Evolutionary conservation across 805 yeast species (phyloP).

Genomic region (Lachancea thermotolerans): DNA sequence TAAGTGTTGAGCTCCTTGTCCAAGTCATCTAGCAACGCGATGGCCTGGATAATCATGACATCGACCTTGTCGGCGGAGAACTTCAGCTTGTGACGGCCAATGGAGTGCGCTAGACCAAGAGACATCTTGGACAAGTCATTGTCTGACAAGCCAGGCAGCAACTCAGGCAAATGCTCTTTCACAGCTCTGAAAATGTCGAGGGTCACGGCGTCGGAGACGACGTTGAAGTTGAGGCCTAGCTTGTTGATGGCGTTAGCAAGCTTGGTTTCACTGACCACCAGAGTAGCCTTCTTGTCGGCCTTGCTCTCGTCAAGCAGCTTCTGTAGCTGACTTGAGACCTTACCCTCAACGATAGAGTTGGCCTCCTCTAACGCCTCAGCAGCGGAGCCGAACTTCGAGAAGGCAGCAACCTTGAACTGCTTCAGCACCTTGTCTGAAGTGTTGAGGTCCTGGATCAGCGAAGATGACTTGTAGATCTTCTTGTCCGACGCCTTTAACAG

Average conservation of each 20-base stretch:
- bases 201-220: slow-evolving; percentile 92
- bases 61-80: slow-evolving; percentile 98
- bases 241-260: slow-evolving; percentile 95
- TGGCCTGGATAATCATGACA: slow-evolving; percentile 98
- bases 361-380: slow-evolving; percentile 96
- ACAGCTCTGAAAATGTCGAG: slow-evolving; percentile 93
- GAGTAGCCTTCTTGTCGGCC: slow-evolving; percentile 74
- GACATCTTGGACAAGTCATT: slow-evolving; percentile 88
- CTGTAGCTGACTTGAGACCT: slow-evolving; percentile 79
- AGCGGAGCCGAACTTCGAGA: slow-evolving; percentile 90
- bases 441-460: slow-evolving; percentile 69
- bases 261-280: slow-evolving; percentile 91
- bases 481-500: slow-evolving; percentile 95
- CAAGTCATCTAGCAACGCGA: slow-evolving; percentile 90
- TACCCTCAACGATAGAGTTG: slow-evolving; percentile 85
- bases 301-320: slow-evolving; percentile 67
- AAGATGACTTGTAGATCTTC: slow-evolving; percentile 82
- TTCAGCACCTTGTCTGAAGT: slow-evolving; percentile 78
- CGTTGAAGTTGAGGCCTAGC: slow-evolving; percentile 77
- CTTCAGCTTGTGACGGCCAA: slow-evolving; percentile 96
- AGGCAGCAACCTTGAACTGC: slow-evolving; percentile 90
- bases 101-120: slow-evolving; percentile 95
- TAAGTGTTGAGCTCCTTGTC: slow-evolving; percentile 97
- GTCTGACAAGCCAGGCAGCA: slow-evolving; percentile 88
- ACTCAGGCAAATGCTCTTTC: slow-evolving; percentile 87